phyloP scores from a whole-genome alignment of 176 grass and related monocot genomes.

The Luzula sylvatica region DNA sequence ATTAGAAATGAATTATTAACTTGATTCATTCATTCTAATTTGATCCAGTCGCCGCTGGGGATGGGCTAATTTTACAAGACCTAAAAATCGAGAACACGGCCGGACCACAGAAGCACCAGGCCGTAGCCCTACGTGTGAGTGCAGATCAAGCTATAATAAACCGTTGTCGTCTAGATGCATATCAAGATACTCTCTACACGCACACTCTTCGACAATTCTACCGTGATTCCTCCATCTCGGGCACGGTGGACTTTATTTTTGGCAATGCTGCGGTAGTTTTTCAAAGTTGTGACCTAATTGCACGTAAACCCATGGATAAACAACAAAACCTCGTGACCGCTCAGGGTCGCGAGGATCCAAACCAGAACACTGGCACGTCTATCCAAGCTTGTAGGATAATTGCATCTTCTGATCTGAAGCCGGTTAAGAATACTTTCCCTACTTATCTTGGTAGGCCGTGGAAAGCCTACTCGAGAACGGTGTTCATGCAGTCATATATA shows the following conservation, averaged over 20 bases:
- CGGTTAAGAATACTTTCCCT: conserved; percentile 6
- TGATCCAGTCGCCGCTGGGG: conserved; percentile 32
- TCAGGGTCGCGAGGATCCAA: conserved; percentile 35
- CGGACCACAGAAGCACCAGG: neutral
- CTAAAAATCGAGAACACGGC: conserved; percentile 39
- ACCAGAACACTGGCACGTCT: conserved; percentile 26
- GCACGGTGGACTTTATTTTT: conserved; percentile 18
- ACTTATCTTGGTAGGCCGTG: conserved; percentile 50
- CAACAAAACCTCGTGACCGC: conserved; percentile 5
- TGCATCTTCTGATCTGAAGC: conserved; percentile 31
- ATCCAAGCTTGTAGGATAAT: conserved; percentile 38
- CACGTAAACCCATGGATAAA: neutral
- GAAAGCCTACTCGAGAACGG: conserved; percentile 54
- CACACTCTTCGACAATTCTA: neutral
- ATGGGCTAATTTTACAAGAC: conserved; percentile 65
- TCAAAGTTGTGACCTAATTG: neutral
- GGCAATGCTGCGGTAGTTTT: conserved; percentile 5
- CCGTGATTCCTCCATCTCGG: neutral
- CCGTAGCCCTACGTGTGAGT: neutral
- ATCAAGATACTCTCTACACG: conserved; percentile 18
- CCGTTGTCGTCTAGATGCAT: neutral
- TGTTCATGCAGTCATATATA: conserved; percentile 39
- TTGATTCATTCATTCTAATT: neutral
- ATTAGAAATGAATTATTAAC: too few species aligned
- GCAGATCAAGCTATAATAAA: neutral